These are phyloP conservation scores for Diaporthe eres DNA, from an alignment of 2,329 filamentous ascomycete species.

Conservation along the genomic window DNA sequence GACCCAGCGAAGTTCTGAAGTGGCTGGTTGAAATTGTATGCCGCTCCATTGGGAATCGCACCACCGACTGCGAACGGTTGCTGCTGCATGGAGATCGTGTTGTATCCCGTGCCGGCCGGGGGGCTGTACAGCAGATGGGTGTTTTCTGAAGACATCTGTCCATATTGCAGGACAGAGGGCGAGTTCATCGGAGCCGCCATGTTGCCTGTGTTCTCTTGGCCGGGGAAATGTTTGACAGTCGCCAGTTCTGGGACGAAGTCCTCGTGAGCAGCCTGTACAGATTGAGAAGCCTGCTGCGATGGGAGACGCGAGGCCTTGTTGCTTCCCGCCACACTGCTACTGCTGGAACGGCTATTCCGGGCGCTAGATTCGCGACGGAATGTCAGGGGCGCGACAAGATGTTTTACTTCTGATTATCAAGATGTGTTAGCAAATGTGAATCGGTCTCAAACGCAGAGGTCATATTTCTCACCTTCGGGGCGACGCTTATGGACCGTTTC, in stretches of 20 bases:
- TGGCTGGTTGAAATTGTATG: conserved; percentile 24
- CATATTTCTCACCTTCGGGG: conserved; percentile 45
- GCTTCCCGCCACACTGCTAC: conserved; percentile 5
- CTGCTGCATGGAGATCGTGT: not conserved
- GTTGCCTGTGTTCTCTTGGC: not conserved
- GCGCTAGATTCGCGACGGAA: conserved; percentile 12
- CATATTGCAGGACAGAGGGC: conserved; percentile 14
- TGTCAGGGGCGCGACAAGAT: conserved; percentile 7
- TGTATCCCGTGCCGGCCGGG: not conserved
- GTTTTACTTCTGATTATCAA: not conserved
- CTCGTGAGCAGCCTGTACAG: not conserved
- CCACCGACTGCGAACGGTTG: not conserved
- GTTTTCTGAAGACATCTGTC: conserved; percentile 3
- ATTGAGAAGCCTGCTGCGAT: not conserved
- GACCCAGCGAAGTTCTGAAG: not conserved
- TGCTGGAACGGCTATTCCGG: conserved; percentile 11
- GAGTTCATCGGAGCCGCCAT: not conserved
- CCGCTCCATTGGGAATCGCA: conserved; percentile 2
- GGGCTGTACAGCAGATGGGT: not conserved
- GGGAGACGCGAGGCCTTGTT: conserved; percentile 9
- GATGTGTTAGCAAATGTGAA: not conserved
- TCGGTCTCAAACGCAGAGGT: conserved; percentile 18
- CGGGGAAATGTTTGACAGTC: not conserved
- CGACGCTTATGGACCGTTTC: conserved; percentile 45
- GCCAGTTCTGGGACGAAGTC: not conserved